Evolutionary conservation across 768 basidiomycete genomes (phyloP).

Genomic region (Lactarius evosmus): DNA sequence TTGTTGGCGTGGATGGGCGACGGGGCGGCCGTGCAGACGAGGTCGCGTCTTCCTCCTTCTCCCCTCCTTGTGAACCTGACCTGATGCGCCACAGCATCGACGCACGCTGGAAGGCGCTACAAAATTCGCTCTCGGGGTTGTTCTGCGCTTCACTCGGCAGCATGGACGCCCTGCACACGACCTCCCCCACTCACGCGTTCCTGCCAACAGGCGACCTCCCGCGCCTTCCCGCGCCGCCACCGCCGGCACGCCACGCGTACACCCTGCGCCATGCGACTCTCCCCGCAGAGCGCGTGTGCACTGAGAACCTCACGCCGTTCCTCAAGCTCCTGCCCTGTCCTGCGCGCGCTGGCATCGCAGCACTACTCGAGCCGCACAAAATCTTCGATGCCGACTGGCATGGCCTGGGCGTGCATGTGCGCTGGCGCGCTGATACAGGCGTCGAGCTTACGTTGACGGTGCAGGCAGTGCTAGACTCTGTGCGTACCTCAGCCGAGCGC

Average conservation of each 20-base stretch:
- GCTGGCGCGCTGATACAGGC: slow-evolving; percentile 48
- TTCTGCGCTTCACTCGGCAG: slow-evolving; percentile 92
- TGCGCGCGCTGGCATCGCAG: slow-evolving; percentile 77
- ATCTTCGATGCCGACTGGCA: slow-evolving; percentile 93
- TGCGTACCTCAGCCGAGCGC: slow-evolving; percentile 49
- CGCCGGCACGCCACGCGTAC: slow-evolving; percentile 38
- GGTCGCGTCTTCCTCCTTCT: slow-evolving; percentile 36
- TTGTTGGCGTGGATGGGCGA: slow-evolving; percentile 92
- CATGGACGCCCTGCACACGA: slow-evolving; percentile 72
- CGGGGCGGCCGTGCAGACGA: slow-evolving; percentile 38
- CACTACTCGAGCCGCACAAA: slow-evolving; percentile 77
- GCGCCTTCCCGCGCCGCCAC: slow-evolving; percentile 33
- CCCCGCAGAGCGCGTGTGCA: slow-evolving; percentile 89
- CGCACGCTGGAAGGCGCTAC: slow-evolving; percentile 76
- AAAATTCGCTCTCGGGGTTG: slow-evolving; percentile 86
- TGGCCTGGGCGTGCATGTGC: slow-evolving; percentile 76
- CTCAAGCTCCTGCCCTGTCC: slow-evolving; percentile 94
- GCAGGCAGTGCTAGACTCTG: slow-evolving; percentile 77
- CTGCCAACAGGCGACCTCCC: slow-evolving; percentile 58
- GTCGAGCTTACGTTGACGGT: slow-evolving; percentile 65
- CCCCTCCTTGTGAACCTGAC: neutral
- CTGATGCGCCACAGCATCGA: slow-evolving; percentile 49
- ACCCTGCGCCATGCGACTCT: slow-evolving; percentile 71
- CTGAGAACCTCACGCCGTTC: slow-evolving; percentile 96
- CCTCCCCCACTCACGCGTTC: slow-evolving; percentile 59